Evolutionary conservation across 2,329 filamentous ascomycete species (phyloP), one percentile per base, ranked within the genome.

Genomic region (Cadophora malorum): DNA sequence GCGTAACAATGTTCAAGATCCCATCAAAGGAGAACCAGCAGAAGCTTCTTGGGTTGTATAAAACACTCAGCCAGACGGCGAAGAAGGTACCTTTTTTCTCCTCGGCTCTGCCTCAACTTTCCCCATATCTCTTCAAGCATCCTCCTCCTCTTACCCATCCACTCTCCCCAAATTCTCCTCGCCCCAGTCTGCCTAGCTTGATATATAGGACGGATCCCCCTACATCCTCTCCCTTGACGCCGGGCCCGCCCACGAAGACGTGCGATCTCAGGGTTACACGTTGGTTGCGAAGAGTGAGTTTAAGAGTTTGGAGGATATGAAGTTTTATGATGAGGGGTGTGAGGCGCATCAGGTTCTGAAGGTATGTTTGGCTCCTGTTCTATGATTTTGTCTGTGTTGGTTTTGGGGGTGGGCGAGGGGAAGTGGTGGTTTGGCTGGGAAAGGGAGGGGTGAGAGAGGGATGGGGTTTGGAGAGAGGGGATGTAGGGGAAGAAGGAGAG

Each of bases 251-350:
- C 76, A 84, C 66, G 78, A 82, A 16, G 86, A 88, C 67, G 79
- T 81, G 1, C 83, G 86, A 23, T 83, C 79, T 71, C 82, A 86
- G 74, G 86, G 86, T 25, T 88, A 81, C 77, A 88, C 83, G 12
- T 62, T 89, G 35, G 80, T 83, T 6, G 83, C 83, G 0, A 82
- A 84, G 68, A 85, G 82, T 12, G 82, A 82, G 4, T 89, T 89
- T 71, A 80, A 80, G 16, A 83, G 79, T 14, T 63, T 84, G 56
- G 85, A 85, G 12, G 87, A 89, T 72, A 85, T 89, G 83, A 80
- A 85, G 56, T 90, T 83, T 74, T 90, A 88, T 73, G 87, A 89
- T 74, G 79, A 78, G 2, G 80, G 84, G 60, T 88, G 86, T 71
- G 81, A 81, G 72, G 86, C 86, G 38, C 87, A 90, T 72, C 79